Conservation (phyloP, 768 basidiomycete species). For the Boletus pseudopeckii region DNA sequence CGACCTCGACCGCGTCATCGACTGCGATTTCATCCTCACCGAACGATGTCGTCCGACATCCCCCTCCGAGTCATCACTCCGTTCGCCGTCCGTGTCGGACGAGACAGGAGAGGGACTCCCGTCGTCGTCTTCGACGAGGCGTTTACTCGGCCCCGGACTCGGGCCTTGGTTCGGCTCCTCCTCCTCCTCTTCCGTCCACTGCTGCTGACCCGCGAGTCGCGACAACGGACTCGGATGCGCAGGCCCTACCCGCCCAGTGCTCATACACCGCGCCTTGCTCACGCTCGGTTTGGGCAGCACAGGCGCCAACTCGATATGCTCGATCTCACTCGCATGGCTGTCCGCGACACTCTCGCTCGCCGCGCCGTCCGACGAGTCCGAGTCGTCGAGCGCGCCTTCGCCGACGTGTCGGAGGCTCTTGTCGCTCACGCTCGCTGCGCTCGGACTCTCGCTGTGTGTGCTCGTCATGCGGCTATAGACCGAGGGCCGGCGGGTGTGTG, state of each 20-base stretch:
- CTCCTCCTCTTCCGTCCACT: slow-evolving; percentile 53
- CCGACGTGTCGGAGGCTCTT: slow-evolving; percentile 62
- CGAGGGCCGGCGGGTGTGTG: slow-evolving; percentile 35
- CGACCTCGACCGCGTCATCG: slow-evolving; percentile 30
- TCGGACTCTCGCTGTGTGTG: slow-evolving; percentile 32
- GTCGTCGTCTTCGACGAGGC: slow-evolving; percentile 43
- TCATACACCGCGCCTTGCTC: slow-evolving; percentile 39
- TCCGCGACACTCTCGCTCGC: slow-evolving; percentile 19
- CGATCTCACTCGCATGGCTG: slow-evolving; percentile 30
- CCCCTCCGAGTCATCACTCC: slow-evolving; percentile 30
- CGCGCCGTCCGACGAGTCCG: slow-evolving; percentile 53
- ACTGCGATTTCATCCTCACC: slow-evolving; percentile 13
- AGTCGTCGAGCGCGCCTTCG: slow-evolving; percentile 76
- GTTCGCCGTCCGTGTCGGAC: slow-evolving; percentile 56
- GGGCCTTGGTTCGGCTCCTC: slow-evolving; percentile 5
- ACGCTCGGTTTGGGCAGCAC: slow-evolving; percentile 14
- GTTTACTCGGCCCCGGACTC: neutral
- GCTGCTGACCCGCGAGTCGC: slow-evolving; percentile 48
- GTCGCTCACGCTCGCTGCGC: slow-evolving; percentile 36
- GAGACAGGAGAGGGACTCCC: slow-evolving; percentile 59
- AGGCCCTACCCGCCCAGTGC: slow-evolving; percentile 21
- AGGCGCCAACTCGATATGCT: slow-evolving; percentile 32
- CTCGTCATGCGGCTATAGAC: slow-evolving; percentile 39
- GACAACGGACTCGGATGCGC: slow-evolving; percentile 68
- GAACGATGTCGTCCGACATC: neutral